Evolutionary conservation across 257 asterid species (phyloP), one percentile per base, ranked within the genome.

Genomic region (Euphrasia confusa): DNA sequence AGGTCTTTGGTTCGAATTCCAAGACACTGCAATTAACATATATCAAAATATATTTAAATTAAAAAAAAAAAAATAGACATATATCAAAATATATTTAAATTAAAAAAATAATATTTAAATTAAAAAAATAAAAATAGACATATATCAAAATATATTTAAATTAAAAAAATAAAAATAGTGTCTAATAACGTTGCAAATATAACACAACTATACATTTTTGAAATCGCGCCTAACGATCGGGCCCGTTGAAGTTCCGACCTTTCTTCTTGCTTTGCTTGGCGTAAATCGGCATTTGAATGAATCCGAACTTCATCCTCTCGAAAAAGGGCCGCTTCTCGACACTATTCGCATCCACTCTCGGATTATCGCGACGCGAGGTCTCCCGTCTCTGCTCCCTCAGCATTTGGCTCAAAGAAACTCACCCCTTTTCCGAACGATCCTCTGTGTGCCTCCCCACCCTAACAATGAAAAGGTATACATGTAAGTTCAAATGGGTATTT

Each of bases 231-330:
- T 0, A 11, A 45, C 13, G 42, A 75, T 74, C 81, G 45, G 68
- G 74, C 63, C 63, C 10, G 49, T 75, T 72, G 61, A 59, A 13
- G 54, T 74, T 68, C 66, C 78, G 89, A 28, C 79, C 28, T 57
- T 83, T 90, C 39, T 83, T 90, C 91, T 85, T 90, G 77, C 69
- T 14, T 8, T 50, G 26, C 56, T 18, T 77, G 27, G 78, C 78
- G 74, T 68, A 72, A 60, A 90, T 58, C 0, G 94, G 87, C 58
- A 90, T 84, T 70, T 82, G 96, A 60, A 91, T 91, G 67, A 91
- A 91, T 42, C 98, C 98, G 58, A 91, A 91, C 70, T 80, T 91
- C 88, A 88, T 91, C 87, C 79, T 86, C 69, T 84, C 87, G 11
- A 83, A 35, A 71, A 79, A 74, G 68, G 66, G 79, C 9, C 80